Evolutionary conservation across 1,139 yeast genomes (phyloP).

Genomic region (Kodamaea arcana): DNA sequence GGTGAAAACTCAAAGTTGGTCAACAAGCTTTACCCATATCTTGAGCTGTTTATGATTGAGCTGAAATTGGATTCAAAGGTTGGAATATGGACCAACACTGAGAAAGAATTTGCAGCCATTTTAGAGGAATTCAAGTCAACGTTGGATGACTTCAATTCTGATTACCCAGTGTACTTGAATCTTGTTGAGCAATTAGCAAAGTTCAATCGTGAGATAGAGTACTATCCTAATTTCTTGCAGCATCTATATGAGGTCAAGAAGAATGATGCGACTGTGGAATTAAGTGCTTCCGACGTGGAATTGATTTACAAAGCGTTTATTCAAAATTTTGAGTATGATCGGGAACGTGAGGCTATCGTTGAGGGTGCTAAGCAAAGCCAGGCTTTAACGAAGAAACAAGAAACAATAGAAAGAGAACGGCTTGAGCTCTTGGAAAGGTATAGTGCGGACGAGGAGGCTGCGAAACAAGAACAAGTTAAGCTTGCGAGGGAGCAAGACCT

Average conservation of each 20-base stretch:
- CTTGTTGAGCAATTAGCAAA: constrained; percentile 14
- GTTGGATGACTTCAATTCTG: constrained; percentile 8
- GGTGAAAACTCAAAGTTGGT: constrained; percentile 14
- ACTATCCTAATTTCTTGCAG: constrained; percentile 22
- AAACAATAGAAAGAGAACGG: background rate
- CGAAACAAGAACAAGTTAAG: background rate
- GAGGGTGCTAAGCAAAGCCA: background rate
- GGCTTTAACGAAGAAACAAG: background rate
- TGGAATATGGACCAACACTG: constrained; percentile 15
- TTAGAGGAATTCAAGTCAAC: constrained; percentile 8
- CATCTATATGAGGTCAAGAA: constrained; percentile 16
- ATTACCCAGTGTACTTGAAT: constrained; percentile 13
- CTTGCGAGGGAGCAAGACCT: background rate
- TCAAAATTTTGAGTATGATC: constrained; percentile 16
- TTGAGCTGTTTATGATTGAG: constrained; percentile 12
- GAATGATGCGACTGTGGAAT: background rate
- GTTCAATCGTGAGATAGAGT: constrained; percentile 17
- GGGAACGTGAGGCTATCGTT: constrained; percentile 1
- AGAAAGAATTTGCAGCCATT: constrained; percentile 13
- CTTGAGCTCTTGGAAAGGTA: background rate
- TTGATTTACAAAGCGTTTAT: constrained; percentile 18
- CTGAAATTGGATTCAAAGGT: constrained; percentile 11
- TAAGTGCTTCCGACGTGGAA: constrained; percentile 14
- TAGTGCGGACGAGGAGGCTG: constrained; percentile 1
- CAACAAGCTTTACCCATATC: constrained; percentile 11